Evolutionary conservation across 441 rosid species (phyloP).

Genomic region (Arabidopsis hybrid): DNA sequence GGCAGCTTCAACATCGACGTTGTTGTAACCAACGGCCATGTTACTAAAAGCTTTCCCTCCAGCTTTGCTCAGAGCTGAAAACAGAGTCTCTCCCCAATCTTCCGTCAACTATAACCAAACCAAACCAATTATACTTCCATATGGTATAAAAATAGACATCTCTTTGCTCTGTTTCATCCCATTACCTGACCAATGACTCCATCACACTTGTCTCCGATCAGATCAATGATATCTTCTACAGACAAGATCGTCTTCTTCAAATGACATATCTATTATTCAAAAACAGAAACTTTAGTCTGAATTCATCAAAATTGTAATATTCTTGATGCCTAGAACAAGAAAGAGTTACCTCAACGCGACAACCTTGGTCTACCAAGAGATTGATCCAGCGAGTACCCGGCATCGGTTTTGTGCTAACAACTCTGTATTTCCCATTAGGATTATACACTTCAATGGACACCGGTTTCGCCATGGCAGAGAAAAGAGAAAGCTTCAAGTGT

Average conservation of each 20-base stretch:
- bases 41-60: slow-evolving; percentile 95
- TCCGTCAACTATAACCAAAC: slow-evolving; percentile 69
- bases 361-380: slow-evolving; percentile 83
- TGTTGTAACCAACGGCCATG: slow-evolving; percentile 99
- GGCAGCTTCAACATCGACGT: slow-evolving; percentile 94
- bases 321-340: background rate
- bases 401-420: slow-evolving; percentile 93
- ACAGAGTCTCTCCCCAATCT: slow-evolving; percentile 95
- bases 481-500: background rate
- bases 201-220: slow-evolving; percentile 89
- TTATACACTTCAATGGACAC: slow-evolving; percentile 89
- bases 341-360: slow-evolving; percentile 75
- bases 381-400: slow-evolving; percentile 99
- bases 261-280: slow-evolving; percentile 70
- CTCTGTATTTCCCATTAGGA: slow-evolving; percentile 90
- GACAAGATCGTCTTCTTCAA: slow-evolving; percentile 92
- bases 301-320: background rate
- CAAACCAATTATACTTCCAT: background rate
- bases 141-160: background rate
- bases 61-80: slow-evolving; percentile 85
- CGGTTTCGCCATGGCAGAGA: slow-evolving; percentile 81
- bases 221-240: slow-evolving; percentile 83
- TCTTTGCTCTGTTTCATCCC: background rate
- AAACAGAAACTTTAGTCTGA: background rate
- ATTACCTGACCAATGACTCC: slow-evolving; percentile 97